Evolutionary conservation across 2,329 filamentous ascomycete species (phyloP).

Genomic region (Diaporthe citrichinensis): DNA sequence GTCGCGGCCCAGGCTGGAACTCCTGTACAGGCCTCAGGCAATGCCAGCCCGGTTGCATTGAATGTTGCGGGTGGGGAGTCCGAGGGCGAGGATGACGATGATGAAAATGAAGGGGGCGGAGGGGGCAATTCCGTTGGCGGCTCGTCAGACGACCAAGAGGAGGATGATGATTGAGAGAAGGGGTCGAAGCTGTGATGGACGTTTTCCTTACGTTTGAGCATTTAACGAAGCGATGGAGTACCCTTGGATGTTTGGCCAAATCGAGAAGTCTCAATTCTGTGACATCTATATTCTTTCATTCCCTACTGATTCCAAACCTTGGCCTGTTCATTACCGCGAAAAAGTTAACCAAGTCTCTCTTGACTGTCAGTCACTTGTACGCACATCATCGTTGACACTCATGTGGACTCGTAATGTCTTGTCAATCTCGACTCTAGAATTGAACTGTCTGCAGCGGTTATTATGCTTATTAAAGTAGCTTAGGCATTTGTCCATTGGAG

Average conservation of each 20-base stretch:
- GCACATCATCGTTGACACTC: too few relatives aligned
- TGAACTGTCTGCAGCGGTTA: too few relatives aligned
- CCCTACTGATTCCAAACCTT: background rate
- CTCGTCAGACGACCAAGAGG: background rate
- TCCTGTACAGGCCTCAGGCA: conserved; percentile 1
- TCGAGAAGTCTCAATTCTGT: background rate
- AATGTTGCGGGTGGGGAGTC: conserved; percentile 19
- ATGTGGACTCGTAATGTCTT: background rate
- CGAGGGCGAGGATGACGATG: background rate
- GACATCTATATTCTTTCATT: background rate
- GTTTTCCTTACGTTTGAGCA: background rate
- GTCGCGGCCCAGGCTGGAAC: conserved; percentile 9
- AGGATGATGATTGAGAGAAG: background rate
- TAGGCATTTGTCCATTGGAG: too few relatives aligned
- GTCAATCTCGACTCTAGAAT: background rate
- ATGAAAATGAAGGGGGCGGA: background rate
- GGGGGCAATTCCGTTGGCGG: background rate
- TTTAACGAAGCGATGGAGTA: background rate
- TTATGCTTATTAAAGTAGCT: too few relatives aligned
- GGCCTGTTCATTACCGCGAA: background rate
- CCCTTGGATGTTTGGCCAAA: background rate
- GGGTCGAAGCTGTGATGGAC: too few relatives aligned
- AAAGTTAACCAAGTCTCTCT: background rate
- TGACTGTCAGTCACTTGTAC: background rate
- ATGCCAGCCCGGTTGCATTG: background rate